Evolutionary conservation across 2,329 filamentous ascomycete genomes (phyloP), one percentile per base, ranked within the genome.

Genomic region (Aureobasidium musti): DNA sequence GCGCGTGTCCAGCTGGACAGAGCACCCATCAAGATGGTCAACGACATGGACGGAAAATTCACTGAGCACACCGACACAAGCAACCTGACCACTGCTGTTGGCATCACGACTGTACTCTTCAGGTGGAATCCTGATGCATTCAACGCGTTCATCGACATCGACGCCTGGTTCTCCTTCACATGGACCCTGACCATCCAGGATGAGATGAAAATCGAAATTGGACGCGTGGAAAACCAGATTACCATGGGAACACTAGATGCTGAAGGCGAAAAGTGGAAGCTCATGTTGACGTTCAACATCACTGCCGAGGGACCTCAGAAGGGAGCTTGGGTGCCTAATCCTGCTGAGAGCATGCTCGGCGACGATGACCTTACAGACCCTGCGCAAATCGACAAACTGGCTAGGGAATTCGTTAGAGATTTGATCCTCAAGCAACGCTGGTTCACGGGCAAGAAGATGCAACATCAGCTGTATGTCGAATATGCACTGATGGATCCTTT

Each of bases 331-430:
- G 52, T 65, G 6, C 63, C 69, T 1, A 67, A 71, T 49, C 28
- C 6, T 3, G 19, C 4, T 5, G 61, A 54, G 26, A 64, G 61
- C 28, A 64, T 64, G 61, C 47, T 49, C 10, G 49, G 49, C 28
- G 26, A 54, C 37, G 10, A 19, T 7, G 61, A 64, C 87, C 17
- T 53, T 23, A 63, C 28, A 14, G 37, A 54, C 11, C 49, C 63
- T 17, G 49, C 41, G 4, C 59, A 68, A 47, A 67, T 71, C 43
- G 60, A 69, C 14, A 50, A 30, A 1, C 37, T 70, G 14, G 67
- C 26, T 0, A 35, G 21, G 19, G 21, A 23, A 0, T 70, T 71
- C 50, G 65, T 68, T 0, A 45, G 47, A 35, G 69, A 70, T 37
- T 35, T 70, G 33, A 52, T 70, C 19, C 5, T 52, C 26, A 43